Evolutionary conservation across 2,329 filamentous ascomycete species (phyloP), one percentile per base, ranked within the genome.

Genomic region (Scortechinia acanthostroma): DNA sequence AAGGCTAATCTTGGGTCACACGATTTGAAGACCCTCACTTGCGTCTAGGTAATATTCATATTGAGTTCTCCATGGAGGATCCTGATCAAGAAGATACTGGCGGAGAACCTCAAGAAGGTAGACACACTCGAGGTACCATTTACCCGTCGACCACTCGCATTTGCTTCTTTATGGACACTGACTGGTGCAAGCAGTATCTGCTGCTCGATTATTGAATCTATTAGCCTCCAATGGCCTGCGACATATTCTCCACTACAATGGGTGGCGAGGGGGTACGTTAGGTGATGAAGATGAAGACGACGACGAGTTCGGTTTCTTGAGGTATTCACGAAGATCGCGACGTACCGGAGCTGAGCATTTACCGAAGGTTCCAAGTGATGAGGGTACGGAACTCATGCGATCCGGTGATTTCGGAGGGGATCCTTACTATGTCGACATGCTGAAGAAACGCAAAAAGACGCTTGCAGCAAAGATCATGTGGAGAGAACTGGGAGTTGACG

Each of bases 391-490:
- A 19, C 17, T 40, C 10, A 40, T 40, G 35, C 13, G 35, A 10
- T 19, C 10, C 6, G 35, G 35, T 19, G 10, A 40, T 13, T 40
- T 40, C 17, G 35, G 35, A 10, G 20, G 6, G 6, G 17, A 40
- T 19, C 17, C 35, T 6, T 19, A 40, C 17, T 40, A 13, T 40
- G 35, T 40, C 17, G 35, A 40, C 35, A 6, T 6, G 17, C 35
- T 40, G 35, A 40, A 40, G 35, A 40, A 40, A 19, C 35, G 35
- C 35, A 40, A 40, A 17, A 40, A 19, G 35, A 17, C 10, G 20
- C 17, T 40, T 17, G 35, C 35, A 19, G 6, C 35, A 13, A 40
- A 19, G 6, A 6, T 40, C 10, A 40, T 40, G 35, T 40, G 35
- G 35, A 13, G 35, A 19, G 35, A 40, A 40, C 17, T 40, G 17